Evolutionary conservation across 1,284 basidiomycete genomes (phyloP).

Genomic region (Cystobasidiaceae sp.): DNA sequence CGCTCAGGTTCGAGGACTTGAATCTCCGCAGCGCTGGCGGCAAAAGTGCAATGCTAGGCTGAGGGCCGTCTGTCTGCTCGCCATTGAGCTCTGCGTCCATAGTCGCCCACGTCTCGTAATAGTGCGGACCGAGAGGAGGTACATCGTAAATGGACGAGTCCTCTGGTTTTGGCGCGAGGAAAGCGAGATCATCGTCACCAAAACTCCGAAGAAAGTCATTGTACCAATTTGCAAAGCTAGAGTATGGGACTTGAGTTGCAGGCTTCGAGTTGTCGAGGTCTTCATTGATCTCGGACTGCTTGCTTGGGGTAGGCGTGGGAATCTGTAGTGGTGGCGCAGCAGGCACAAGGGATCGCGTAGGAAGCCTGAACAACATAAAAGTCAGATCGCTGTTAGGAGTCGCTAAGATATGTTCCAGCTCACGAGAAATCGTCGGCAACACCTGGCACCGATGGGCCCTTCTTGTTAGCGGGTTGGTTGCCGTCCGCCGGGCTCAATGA

Average conservation of each 20-base stretch:
- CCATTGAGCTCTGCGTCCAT: constrained; percentile 64
- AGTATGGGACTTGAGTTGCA: constrained; percentile 27
- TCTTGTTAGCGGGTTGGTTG: background rate
- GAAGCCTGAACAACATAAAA: too few species aligned
- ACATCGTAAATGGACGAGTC: constrained; percentile 79
- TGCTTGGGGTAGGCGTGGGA: constrained; percentile 7
- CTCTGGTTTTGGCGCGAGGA: constrained; percentile 64
- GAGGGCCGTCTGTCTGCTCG: constrained; percentile 33
- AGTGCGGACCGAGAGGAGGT: constrained; percentile 82
- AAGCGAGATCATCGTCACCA: constrained; percentile 84
- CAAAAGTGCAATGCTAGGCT: constrained; percentile 26
- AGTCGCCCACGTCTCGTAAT: constrained; percentile 84
- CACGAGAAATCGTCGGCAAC: constrained; percentile 28
- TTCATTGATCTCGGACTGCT: constrained; percentile 23
- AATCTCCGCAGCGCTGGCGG: constrained; percentile 33
- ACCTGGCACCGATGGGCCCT: constrained; percentile 20
- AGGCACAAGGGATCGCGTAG: constrained; percentile 12
- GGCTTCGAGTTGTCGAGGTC: constrained; percentile 29
- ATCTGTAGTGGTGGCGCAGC: constrained; percentile 4
- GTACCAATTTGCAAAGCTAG: constrained; percentile 73
- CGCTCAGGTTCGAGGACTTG: constrained; percentile 63
- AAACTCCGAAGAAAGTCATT: constrained; percentile 80
- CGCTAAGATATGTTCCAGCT: too few species aligned
- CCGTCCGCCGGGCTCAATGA: constrained; percentile 7
- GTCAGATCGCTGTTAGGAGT: too few species aligned